A percentile compares a stretch with the other conserved stretches of the same genome.
Evolutionary conservation across 139 green algal species (phyloP).

Genomic region (Tetraselmis chui): DNA sequence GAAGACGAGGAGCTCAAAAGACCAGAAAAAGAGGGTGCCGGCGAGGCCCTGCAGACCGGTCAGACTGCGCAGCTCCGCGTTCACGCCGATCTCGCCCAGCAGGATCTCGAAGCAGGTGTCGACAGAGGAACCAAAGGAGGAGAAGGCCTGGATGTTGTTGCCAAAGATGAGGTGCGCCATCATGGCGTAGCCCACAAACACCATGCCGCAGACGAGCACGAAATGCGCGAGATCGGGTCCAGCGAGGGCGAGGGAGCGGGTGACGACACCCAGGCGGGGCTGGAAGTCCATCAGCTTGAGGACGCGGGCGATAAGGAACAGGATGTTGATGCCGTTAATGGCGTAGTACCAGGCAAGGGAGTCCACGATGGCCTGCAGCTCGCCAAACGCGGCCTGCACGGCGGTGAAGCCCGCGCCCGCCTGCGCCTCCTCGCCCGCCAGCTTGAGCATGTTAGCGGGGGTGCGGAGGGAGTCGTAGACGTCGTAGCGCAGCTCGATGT

Average conservation of each 20-base stretch:
- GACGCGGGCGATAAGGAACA: constrained; percentile 70
- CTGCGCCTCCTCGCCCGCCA: constrained; percentile 26
- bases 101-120: constrained; percentile 82
- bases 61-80: constrained; percentile 50
- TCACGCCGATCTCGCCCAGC: constrained; percentile 70
- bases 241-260: constrained; percentile 61
- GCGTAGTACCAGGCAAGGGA: constrained; percentile 71
- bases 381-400: constrained; percentile 27
- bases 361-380: constrained; percentile 41
- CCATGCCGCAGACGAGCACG: constrained; percentile 62
- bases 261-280: constrained; percentile 73
- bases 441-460: constrained; percentile 54
- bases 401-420: constrained; percentile 29
- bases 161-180: constrained; percentile 83
- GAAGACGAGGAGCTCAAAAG: constrained; percentile 77
- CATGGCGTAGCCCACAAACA: constrained; percentile 80
- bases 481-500: constrained; percentile 54
- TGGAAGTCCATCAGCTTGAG: constrained; percentile 89
- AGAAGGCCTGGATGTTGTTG: constrained; percentile 55
- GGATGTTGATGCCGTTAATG: constrained; percentile 74
- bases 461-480: constrained; percentile 54
- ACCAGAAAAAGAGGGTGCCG: constrained; percentile 77
- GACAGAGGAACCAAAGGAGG: constrained; percentile 52
- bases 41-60: constrained; percentile 53
- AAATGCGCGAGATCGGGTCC: constrained; percentile 78